Evolutionary conservation across 1,284 basidiomycete species (phyloP).

Genomic region (Lentinus polychrous): DNA sequence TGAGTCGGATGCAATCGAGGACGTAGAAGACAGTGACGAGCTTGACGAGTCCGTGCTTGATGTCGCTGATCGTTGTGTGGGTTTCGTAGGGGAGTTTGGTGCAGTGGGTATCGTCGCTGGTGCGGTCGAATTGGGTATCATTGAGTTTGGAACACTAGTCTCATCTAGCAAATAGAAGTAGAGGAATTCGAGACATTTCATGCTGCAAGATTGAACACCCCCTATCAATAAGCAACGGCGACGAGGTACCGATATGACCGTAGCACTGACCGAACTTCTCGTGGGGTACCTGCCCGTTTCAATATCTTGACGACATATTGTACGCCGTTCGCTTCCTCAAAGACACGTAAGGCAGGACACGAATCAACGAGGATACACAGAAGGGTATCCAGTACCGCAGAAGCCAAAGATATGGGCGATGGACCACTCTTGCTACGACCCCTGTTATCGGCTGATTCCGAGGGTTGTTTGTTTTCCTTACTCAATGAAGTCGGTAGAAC

Average conservation of each 20-base stretch:
- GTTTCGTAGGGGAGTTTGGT: constrained; percentile 16
- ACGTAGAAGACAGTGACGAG: constrained; percentile 28
- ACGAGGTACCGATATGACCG: neutral
- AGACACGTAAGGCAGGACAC: constrained; percentile 60
- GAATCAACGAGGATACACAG: constrained; percentile 82
- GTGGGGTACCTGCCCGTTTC: constrained; percentile 73
- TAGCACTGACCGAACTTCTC: constrained; percentile 69
- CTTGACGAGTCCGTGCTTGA: constrained; percentile 27
- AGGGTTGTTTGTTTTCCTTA: neutral
- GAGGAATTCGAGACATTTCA: constrained; percentile 90
- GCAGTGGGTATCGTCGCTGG: constrained; percentile 18
- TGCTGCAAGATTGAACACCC: constrained; percentile 46
- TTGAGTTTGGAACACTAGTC: constrained; percentile 13
- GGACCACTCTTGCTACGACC: constrained; percentile 14
- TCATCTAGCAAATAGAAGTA: constrained; percentile 91
- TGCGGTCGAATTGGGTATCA: neutral
- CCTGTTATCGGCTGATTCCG: constrained; percentile 13
- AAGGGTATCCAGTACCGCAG: constrained; percentile 72
- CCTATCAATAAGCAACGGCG: neutral
- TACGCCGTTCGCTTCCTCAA: constrained; percentile 71
- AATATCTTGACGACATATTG: constrained; percentile 78
- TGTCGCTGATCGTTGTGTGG: constrained; percentile 20
- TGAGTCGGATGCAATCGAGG: constrained; percentile 23
- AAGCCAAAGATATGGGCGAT: constrained; percentile 36
- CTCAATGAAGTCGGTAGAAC: constrained; percentile 26